Conservation (phyloP, 495 filamentous ascomycete species). For the Neurospora cerealis region DNA sequence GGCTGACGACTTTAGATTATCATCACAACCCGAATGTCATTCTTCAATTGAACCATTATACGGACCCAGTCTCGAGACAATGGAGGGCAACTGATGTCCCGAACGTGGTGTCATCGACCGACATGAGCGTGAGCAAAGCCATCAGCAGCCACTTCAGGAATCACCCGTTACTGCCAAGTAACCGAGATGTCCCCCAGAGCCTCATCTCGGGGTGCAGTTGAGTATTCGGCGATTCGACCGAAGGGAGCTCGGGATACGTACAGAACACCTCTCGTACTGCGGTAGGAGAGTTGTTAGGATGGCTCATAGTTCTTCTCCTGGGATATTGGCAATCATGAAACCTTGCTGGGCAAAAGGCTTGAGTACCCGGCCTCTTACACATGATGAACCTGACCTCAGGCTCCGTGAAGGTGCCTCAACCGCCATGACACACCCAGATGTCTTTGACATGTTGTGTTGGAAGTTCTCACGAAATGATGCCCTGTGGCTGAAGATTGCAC, state of each 20-base stretch:
- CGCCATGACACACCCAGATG: not conserved
- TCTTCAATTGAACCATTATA: not conserved
- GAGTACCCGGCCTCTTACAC: not conserved
- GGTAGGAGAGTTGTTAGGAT: not conserved
- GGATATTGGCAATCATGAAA: not conserved
- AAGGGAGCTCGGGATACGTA: not conserved
- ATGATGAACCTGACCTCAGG: not conserved
- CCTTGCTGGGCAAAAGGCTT: not conserved
- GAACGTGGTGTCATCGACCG: not conserved
- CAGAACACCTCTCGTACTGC: not conserved
- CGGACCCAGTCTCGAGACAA: not conserved
- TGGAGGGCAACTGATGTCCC: not conserved
- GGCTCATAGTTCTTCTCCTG: not conserved
- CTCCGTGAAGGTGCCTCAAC: not conserved
- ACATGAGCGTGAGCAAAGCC: not conserved
- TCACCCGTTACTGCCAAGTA: not conserved
- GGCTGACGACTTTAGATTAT: not conserved
- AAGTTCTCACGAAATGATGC: not conserved
- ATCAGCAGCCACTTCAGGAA: not conserved
- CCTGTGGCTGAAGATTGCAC: not conserved
- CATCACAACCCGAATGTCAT: not conserved
- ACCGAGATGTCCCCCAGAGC: not conserved
- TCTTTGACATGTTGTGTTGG: not conserved
- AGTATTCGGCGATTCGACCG: not conserved
- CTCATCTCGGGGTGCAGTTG: not conserved